These are phyloP conservation scores for Vinca minor DNA, from an alignment of 257 asterid species.

Conservation along the genomic window DNA sequence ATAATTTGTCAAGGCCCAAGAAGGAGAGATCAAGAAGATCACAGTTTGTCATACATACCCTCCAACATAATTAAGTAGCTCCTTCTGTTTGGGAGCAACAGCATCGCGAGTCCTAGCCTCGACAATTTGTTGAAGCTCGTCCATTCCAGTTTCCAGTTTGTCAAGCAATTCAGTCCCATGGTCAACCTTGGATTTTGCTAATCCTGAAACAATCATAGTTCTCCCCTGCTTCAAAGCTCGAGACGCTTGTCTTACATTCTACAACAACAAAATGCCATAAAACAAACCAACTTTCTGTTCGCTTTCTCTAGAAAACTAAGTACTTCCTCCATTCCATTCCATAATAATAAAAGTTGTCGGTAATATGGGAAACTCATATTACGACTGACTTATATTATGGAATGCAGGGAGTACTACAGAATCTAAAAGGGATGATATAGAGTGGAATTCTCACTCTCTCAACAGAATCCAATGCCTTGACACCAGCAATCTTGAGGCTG, in stretches of 20 bases:
- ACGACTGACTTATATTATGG: too few relatives aligned
- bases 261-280: conserved; percentile 22
- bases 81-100: conserved; percentile 87
- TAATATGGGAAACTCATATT: too few relatives aligned
- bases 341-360: too few relatives aligned
- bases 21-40: too few relatives aligned
- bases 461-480: conserved; percentile 75
- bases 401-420: too few relatives aligned
- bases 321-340: too few relatives aligned
- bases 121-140: conserved; percentile 60
- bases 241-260: conserved; percentile 87
- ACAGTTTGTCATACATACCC: conserved; percentile 57
- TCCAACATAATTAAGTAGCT: conserved; percentile 89
- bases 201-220: conserved; percentile 64
- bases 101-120: conserved; percentile 75
- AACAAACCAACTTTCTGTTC: background rate
- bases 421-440: background rate
- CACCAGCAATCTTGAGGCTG: conserved; percentile 78
- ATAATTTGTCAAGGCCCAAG: too few relatives aligned
- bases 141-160: conserved; percentile 77
- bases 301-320: background rate
- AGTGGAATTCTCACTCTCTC: conserved; percentile 60
- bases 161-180: conserved; percentile 69
- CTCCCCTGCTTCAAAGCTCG: conserved; percentile 72
- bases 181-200: conserved; percentile 75